Base-by-base conservation (phyloP, 306 rosid genomes). In the Dryas octopetala region DNA sequence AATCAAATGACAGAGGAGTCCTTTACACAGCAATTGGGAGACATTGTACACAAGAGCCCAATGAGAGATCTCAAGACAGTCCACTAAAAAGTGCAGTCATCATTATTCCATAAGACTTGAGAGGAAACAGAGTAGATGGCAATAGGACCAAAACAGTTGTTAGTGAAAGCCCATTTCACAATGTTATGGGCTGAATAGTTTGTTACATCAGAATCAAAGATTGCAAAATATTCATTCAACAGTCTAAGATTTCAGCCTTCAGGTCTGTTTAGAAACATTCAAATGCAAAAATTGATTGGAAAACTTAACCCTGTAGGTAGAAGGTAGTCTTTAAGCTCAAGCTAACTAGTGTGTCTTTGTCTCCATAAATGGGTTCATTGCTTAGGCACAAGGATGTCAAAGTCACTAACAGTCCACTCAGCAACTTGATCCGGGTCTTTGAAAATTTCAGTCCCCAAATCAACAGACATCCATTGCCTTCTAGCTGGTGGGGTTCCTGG, bases 401-500 rank as follows among this genome's bases (percentile, higher is more conserved):
- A 83, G 66, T 80, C 68, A 48, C 71, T 80, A 8, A 83, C 79
- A 4, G 84, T 83, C 87, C 87, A 80, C 46, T 83, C 87, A 47
- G 82, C 87, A 48, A 80, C 73, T 73, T 76, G 82, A 57, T 80
- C 57, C 1, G 84, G 87, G 48, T 83, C 82, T 32, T 76, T 83
- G 73, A 13, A 83, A 14, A 83, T 83, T 65, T 83, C 84, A 58
- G 82, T 76, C 72, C 84, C 87, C 77, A 83, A 72, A 83, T 83
- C 76, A 41, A 83, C 15, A 8, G 87, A 83, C 64, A 32, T 54
- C 87, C 87, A 83, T 55, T 68, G 61, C 79, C 84, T 83, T 69
- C 68, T 80, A 15, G 82, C 84, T 15, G 84, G 80, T 9, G 65
- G 67, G 14, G 79, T 83, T 47, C 79, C 84, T 38, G 87, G 82